A percentile compares a stretch with the other conserved stretches of the same genome.
Evolutionary conservation across 306 rosid species (phyloP).

Genomic region (Trichosanthes cucumerina): DNA sequence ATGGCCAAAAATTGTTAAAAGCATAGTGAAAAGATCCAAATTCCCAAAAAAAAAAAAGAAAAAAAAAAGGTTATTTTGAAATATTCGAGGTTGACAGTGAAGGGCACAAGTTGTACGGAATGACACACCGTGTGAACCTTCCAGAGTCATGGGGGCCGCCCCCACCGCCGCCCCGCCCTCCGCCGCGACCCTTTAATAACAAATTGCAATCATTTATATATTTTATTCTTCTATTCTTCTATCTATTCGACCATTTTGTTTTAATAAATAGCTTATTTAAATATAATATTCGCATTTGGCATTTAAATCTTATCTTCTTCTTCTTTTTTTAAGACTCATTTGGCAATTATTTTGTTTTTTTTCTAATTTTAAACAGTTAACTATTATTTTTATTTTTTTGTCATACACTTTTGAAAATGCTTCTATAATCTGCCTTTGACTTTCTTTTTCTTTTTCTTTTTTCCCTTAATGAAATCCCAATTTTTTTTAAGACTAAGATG

Average conservation of each 20-base stretch:
- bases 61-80: neutral
- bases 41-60: neutral
- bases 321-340: no score
- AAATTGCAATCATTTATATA: neutral
- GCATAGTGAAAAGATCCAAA: neutral
- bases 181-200: neutral
- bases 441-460: neutral
- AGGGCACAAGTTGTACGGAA: conserved; percentile 8
- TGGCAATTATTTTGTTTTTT: neutral
- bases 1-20: neutral
- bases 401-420: neutral
- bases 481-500: neutral
- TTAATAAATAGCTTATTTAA: no score
- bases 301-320: no score
- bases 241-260: neutral
- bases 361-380: neutral
- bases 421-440: neutral
- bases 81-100: conserved; percentile 3
- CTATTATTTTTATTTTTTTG: neutral
- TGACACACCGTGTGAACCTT: neutral
- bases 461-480: neutral
- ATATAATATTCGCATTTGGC: no score
- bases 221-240: neutral
- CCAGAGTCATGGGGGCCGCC: conserved; percentile 10
- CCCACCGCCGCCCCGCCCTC: neutral